Base-by-base conservation (phyloP, 768 basidiomycete species). In the Pleurotus pulmonarius region DNA sequence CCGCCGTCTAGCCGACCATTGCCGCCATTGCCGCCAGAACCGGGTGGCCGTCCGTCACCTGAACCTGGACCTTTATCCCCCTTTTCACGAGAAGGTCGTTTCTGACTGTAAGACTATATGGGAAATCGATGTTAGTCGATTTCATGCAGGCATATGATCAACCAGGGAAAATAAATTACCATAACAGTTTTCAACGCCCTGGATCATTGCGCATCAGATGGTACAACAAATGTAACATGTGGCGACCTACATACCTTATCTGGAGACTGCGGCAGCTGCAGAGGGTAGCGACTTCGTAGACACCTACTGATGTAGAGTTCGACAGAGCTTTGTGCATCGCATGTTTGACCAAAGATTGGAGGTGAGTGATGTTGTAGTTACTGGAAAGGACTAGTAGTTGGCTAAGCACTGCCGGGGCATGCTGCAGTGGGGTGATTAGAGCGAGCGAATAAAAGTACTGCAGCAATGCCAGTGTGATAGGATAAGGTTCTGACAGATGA, bases 231-330 rank as follows among this genome's bases (percentile, higher is more conserved):
- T 11, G 29, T 34, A 44, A 5, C 7, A 34, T 8, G 43, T 61
- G 56, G 57, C 59, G 63, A 56, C 49, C 45, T 24, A 79, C 82
- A 49, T 70, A 89, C 86, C 94, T 79, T 62, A 97, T 93, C 65
- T 97, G 94, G 56, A 98, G 74, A 65, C 90, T 89, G 60, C 92
- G 83, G 67, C 89, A 91, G 60, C 85, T 90, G 65, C 92, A 94
- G 3, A 98, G 73, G 2, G 95, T 96, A 7, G 95, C 92, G 8
- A 97, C 94, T 68, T 97, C 94, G 67, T 98, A 98, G 44, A 98
- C 89, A 24, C 90, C 91, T 16, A 95, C 91, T 24, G 90, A 92
- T 11, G 88, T 92, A 25, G 85, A 82, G 64, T 92, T 91, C 29
- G 87, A 89, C 26, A 98, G 71, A 13, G 88, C 83, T 18, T 87